Evolutionary conservation across 805 yeast species (phyloP), one percentile per base, ranked within the genome.

Genomic region (Saturnispora sanitii): DNA sequence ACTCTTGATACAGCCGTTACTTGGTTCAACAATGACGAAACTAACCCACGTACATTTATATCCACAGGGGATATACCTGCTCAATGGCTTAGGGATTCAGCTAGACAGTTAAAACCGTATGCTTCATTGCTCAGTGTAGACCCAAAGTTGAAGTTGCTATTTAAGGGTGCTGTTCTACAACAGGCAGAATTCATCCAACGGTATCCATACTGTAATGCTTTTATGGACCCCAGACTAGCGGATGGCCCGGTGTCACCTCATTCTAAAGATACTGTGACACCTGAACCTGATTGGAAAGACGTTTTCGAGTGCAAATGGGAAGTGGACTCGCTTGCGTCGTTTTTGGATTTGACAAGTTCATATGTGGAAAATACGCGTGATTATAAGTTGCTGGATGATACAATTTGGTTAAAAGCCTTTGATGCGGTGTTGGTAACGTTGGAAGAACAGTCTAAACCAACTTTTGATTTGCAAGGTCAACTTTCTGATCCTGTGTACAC

Each of bases 41-140:
- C 47, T 43, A 19, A 50, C 42, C 73, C 87, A 1, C 73, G 77
- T 46, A 68, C 94, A 1, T 86, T 86, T 58, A 73, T 86, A 1
- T 90, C 85, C 25, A 86, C 96, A 0, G 96, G 96, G 8, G 96
- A 86, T 54, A 86, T 86, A 42, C 87, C 84, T 56, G 95, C 95
- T 2, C 95, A 86, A 58, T 86, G 96, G 96, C 63, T 86, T 37
- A 62, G 96, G 40, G 96, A 86, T 58, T 78, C 94, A 1, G 84
- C 94, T 1, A 66, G 92, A 49, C 96, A 86, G 54, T 61, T 86
- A 36, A 71, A 84, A 4, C 83, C 82, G 2, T 87, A 85, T 57
- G 78, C 79, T 50, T 75, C 75, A 6, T 66, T 84, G 18, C 60
- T 77, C 12, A 61, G 61, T 30, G 53, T 69, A 40, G 92, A 85